Conservation (phyloP, 2,329 filamentous ascomycete species). For the Talaromyces sp. region DNA sequence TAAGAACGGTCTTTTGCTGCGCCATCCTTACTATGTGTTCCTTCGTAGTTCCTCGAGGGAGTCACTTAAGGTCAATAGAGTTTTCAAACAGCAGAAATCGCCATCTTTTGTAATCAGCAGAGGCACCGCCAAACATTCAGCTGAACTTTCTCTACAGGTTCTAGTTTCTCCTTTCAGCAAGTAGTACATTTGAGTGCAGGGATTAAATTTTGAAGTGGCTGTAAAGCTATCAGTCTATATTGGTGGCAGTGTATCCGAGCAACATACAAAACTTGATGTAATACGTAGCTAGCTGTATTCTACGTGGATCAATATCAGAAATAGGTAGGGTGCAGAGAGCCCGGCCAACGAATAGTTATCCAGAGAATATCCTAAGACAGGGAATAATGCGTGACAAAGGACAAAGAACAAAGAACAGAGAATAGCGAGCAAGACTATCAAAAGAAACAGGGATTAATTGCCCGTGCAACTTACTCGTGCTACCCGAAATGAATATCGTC, state of each 20-base stretch:
- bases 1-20: constrained; percentile 29
- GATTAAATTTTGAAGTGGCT: background rate
- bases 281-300: background rate
- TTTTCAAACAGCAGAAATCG: background rate
- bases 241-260: background rate
- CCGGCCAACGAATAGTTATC: background rate
- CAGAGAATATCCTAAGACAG: background rate
- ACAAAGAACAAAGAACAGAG: background rate
- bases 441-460: background rate
- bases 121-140: background rate
- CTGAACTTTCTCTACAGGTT: background rate
- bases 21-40: background rate
- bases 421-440: background rate
- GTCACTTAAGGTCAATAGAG: background rate
- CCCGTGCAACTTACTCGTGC: background rate
- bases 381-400: background rate
- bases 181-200: background rate
- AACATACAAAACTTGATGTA: background rate
- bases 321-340: background rate
- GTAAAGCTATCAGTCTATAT: background rate
- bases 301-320: background rate
- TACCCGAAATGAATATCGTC: background rate
- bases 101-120: background rate
- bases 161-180: background rate
- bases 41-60: background rate